phyloP scores from a whole-genome alignment of 148 eudicot genomes.

The Gaultheria prostrata region DNA sequence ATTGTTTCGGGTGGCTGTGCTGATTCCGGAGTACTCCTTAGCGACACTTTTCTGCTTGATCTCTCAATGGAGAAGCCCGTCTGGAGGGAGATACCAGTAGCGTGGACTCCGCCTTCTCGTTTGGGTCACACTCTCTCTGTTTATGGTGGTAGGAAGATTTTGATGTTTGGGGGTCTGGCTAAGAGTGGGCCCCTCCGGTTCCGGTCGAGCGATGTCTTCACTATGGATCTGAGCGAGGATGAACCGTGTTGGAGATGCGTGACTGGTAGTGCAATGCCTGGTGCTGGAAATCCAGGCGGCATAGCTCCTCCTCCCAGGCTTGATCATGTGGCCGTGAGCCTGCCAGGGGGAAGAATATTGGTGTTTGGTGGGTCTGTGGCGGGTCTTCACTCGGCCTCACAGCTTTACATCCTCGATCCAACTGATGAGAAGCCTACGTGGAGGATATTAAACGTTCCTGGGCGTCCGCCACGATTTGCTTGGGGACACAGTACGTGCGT shows the following conservation, averaged over 20 bases:
- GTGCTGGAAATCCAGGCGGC: constrained; percentile 94
- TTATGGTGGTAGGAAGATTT: constrained; percentile 86
- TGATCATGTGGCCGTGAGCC: constrained; percentile 95
- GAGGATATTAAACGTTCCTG: constrained; percentile 88
- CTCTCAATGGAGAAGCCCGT: constrained; percentile 86
- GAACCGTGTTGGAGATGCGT: constrained; percentile 93
- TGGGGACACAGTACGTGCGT: constrained; percentile 98
- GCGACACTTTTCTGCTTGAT: constrained; percentile 90
- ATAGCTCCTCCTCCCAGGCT: constrained; percentile 93
- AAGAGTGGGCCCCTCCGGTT: constrained; percentile 87
- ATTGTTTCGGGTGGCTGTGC: constrained; percentile 97
- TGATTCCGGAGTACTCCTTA: constrained; percentile 90
- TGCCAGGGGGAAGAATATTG: constrained; percentile 89
- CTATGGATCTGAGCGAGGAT: constrained; percentile 86
- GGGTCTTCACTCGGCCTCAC: constrained; percentile 96
- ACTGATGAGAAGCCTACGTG: constrained; percentile 96
- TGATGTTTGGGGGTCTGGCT: constrained; percentile 97
- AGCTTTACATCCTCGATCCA: constrained; percentile 84
- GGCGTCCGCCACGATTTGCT: constrained; percentile 88
- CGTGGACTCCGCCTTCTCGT: constrained; percentile 96
- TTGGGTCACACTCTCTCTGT: constrained; percentile 88
- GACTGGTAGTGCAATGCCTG: constrained; percentile 91
- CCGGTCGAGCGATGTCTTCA: constrained; percentile 83
- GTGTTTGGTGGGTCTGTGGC: constrained; percentile 97
- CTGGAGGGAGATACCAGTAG: constrained; percentile 88